phyloP scores from a whole-genome alignment of 78 protist species.

The Planoprotostelium fungivorum region DNA sequence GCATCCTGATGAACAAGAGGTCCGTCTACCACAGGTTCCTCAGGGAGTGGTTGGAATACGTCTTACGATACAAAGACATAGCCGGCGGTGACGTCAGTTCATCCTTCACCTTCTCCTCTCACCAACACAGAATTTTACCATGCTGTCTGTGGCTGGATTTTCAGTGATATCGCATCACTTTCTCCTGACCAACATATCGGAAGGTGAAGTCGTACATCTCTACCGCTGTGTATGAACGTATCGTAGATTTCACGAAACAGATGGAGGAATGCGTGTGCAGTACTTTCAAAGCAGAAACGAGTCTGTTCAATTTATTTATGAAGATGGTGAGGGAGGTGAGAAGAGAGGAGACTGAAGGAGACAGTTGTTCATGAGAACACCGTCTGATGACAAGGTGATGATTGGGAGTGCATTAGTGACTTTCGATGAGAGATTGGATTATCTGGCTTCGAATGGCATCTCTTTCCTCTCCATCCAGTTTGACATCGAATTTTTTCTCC shows the following conservation, averaged over 20 bases:
- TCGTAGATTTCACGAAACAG: background rate
- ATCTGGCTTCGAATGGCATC: background rate
- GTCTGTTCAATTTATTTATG: background rate
- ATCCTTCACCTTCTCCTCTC: too few relatives aligned
- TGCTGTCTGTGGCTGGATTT: background rate
- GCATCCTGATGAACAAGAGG: background rate
- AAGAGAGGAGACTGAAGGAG: background rate
- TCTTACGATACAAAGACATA: background rate
- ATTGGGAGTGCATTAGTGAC: background rate
- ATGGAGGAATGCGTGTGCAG: background rate
- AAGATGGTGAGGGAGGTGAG: background rate
- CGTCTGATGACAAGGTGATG: background rate
- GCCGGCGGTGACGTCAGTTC: background rate
- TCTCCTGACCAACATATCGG: background rate
- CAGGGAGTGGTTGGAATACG: background rate
- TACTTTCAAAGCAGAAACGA: background rate
- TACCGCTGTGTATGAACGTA: too few relatives aligned
- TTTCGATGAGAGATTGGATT: background rate
- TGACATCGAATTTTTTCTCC: background rate
- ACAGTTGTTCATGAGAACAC: background rate
- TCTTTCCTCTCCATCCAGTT: background rate
- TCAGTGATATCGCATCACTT: background rate
- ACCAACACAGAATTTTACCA: background rate
- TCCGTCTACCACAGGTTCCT: background rate
- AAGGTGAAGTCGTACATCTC: too few relatives aligned